Evolutionary conservation across 495 filamentous ascomycete species (phyloP).

Genomic region (Penicillium arizonense): DNA sequence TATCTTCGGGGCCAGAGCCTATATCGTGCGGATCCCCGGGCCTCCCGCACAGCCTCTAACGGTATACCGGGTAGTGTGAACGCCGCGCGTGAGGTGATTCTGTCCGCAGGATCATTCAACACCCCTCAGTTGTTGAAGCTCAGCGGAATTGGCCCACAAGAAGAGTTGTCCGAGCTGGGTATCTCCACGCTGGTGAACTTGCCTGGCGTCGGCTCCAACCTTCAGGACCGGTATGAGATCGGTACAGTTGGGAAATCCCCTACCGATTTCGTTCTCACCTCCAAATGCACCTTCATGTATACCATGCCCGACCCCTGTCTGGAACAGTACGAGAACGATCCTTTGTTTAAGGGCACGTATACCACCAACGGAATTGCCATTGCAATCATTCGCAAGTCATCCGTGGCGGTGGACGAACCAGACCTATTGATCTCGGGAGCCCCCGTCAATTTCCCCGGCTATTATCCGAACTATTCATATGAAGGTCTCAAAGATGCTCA

Average conservation of each 20-base stretch:
- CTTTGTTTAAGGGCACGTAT: constrained; percentile 44
- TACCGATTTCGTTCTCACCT: constrained; percentile 42
- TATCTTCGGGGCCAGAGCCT: constrained; percentile 57
- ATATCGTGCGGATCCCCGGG: constrained; percentile 57
- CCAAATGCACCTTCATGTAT: constrained; percentile 48
- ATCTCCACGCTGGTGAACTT: constrained; percentile 55
- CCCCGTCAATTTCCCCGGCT: constrained; percentile 45
- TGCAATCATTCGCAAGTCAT: constrained; percentile 41
- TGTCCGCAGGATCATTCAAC: constrained; percentile 62
- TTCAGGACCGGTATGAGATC: constrained; percentile 65
- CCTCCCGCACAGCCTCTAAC: constrained; percentile 11
- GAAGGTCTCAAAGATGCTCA: constrained; percentile 23
- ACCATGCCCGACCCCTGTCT: constrained; percentile 47
- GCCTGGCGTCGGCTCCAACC: constrained; percentile 63
- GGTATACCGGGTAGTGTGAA: constrained; percentile 45
- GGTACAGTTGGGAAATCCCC: constrained; percentile 46
- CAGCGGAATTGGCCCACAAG: constrained; percentile 58
- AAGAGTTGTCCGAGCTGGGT: constrained; percentile 43
- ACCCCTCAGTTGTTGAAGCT: constrained; percentile 65
- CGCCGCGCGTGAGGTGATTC: constrained; percentile 59
- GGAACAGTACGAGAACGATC: constrained; percentile 41
- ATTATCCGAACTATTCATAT: constrained; percentile 35
- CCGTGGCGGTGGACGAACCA: constrained; percentile 33
- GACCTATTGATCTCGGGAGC: constrained; percentile 54
- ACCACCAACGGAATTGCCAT: constrained; percentile 46